Evolutionary conservation across 495 filamentous ascomycete genomes (phyloP).

Genomic region (Talaromyces trachyspermus): DNA sequence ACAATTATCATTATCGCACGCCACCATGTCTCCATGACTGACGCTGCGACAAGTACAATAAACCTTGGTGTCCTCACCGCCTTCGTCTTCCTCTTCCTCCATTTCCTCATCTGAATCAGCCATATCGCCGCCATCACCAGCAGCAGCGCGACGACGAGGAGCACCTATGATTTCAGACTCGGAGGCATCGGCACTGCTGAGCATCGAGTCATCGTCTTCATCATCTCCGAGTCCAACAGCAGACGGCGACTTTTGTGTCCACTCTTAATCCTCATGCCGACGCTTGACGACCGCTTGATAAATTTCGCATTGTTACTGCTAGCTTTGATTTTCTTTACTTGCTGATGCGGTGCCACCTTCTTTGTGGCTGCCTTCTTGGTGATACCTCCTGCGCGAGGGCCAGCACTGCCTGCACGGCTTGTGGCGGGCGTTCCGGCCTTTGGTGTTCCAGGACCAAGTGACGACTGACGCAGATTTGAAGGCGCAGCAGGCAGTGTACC

Average conservation of each 20-base stretch:
- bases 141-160: conserved; percentile 17
- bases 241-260: conserved; percentile 50
- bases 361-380: conserved; percentile 52
- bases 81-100: conserved; percentile 72
- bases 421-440: conserved; percentile 60
- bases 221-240: conserved; percentile 51
- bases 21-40: conserved; percentile 96
- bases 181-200: conserved; percentile 41
- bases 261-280: conserved; percentile 28
- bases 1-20: conserved; percentile 90
- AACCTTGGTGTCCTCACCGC: conserved; percentile 77
- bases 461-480: conserved; percentile 73
- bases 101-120: conserved; percentile 44
- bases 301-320: conserved; percentile 41
- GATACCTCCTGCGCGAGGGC: conserved; percentile 42
- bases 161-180: conserved; percentile 41
- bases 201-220: conserved; percentile 56
- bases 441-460: conserved; percentile 79
- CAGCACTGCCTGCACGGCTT: conserved; percentile 64
- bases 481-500: conserved; percentile 60
- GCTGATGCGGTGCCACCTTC: conserved; percentile 61
- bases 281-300: conserved; percentile 45
- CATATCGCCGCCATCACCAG: conserved; percentile 1
- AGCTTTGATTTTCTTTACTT: conserved; percentile 46
- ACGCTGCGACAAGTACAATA: conserved; percentile 92